Evolutionary conservation across 192 early-diverging fungal genomes (phyloP).

Genomic region (Linnemannia hyalina): DNA sequence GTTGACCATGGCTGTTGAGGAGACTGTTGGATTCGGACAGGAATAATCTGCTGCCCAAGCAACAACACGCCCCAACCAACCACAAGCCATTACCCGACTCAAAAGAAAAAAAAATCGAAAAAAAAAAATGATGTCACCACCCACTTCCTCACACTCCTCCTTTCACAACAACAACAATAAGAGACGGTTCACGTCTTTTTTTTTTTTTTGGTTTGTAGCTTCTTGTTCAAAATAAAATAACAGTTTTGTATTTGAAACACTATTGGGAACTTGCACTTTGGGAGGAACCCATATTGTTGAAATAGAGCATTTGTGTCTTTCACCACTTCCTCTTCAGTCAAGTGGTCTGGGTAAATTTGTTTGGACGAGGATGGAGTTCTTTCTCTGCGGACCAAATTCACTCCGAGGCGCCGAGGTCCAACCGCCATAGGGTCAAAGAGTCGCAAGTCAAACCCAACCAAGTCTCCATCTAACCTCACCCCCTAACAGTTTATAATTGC

Average conservation of each 20-base stretch:
- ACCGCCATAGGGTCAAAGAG: too few species aligned
- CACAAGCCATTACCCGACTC: background rate
- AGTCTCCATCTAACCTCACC: too few species aligned
- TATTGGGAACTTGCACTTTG: too few species aligned
- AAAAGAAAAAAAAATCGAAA: background rate
- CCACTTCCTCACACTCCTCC: background rate
- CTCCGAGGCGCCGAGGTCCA: background rate
- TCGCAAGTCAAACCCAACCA: too few species aligned
- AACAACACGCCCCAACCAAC: background rate
- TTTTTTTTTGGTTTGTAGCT: background rate
- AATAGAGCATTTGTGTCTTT: background rate
- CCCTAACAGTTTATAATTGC: background rate
- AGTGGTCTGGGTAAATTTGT: background rate
- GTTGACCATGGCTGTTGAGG: slow-evolving; percentile 94
- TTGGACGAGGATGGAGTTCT: background rate
- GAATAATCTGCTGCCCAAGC: slow-evolving; percentile 59
- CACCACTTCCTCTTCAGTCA: background rate
- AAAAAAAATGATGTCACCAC: background rate
- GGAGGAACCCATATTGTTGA: too few species aligned
- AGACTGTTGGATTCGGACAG: slow-evolving; percentile 95
- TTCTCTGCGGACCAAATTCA: background rate
- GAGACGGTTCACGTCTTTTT: background rate
- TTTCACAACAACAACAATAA: background rate
- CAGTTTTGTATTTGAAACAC: too few species aligned
- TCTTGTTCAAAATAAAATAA: too few species aligned